Percentiles rank a stretch among this genome's conserved stretches.
Evolutionary conservation across 2,329 filamentous ascomycete species (phyloP).

Genomic region (Penicillium polonicum): DNA sequence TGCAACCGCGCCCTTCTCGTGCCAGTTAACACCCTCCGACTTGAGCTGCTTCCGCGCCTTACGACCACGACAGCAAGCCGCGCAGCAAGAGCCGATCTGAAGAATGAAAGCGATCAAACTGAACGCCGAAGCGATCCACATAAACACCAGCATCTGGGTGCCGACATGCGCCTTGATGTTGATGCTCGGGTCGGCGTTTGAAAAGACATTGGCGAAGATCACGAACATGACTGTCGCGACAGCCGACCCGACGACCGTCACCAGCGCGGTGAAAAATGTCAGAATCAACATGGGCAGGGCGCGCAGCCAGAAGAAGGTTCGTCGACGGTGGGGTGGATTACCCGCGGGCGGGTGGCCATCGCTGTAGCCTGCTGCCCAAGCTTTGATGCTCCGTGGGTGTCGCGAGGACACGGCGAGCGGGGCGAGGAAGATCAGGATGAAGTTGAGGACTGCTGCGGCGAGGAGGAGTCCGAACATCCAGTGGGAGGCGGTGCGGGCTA

Average conservation of each 20-base stretch:
- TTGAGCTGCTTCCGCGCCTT: slow-evolving; percentile 39
- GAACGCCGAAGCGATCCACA: slow-evolving; percentile 77
- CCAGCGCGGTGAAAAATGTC: slow-evolving; percentile 64
- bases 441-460: slow-evolving; percentile 65
- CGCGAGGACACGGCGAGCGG: slow-evolving; percentile 52
- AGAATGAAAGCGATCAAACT: slow-evolving; percentile 69
- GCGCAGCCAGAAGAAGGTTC: slow-evolving; percentile 44
- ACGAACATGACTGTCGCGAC: slow-evolving; percentile 82
- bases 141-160: slow-evolving; percentile 74
- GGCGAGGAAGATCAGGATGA: slow-evolving; percentile 67
- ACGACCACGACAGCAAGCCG: slow-evolving; percentile 48
- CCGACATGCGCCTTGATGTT: slow-evolving; percentile 75
- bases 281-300: slow-evolving; percentile 68
- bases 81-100: slow-evolving; percentile 76
- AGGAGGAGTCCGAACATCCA: slow-evolving; percentile 92
- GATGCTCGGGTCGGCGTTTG: slow-evolving; percentile 63
- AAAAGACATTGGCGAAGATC: slow-evolving; percentile 76
- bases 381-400: slow-evolving; percentile 35
- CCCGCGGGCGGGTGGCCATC: slow-evolving; percentile 1
- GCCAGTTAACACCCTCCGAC: slow-evolving; percentile 16
- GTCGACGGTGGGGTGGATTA: slow-evolving; percentile 37
- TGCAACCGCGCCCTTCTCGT: slow-evolving; percentile 13
- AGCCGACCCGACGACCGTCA: slow-evolving; percentile 67
- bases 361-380: slow-evolving; percentile 25
- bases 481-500: slow-evolving; percentile 72